These are phyloP conservation scores for Hordeum marinum DNA, from an alignment of 176 grass and related monocot species.

Conservation along the genomic window DNA sequence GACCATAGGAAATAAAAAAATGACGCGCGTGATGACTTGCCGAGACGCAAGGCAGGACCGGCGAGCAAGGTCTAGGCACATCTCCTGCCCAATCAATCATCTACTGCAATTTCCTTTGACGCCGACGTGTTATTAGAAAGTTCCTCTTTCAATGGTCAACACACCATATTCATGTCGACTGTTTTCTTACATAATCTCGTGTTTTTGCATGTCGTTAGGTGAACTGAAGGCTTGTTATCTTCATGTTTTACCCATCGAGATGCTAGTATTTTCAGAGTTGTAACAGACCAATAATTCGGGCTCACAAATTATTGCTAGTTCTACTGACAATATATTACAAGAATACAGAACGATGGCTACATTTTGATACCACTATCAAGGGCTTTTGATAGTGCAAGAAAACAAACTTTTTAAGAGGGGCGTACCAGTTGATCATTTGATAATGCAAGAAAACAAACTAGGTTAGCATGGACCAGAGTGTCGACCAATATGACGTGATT, in stretches of 20 bases:
- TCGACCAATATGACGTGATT: not conserved
- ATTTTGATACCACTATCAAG: too few relatives aligned
- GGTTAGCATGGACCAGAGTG: not conserved
- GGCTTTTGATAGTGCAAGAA: not conserved
- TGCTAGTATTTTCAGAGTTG: not conserved
- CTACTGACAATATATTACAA: not conserved
- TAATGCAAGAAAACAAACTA: not conserved
- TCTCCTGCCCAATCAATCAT: not conserved
- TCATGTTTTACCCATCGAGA: not conserved
- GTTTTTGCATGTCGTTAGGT: too few relatives aligned
- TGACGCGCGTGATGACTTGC: not conserved
- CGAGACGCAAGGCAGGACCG: not conserved
- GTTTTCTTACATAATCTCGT: too few relatives aligned
- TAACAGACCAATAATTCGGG: not conserved
- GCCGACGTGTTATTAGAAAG: not conserved
- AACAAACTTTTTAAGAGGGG: not conserved
- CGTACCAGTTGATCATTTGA: not conserved
- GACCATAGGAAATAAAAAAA: too few relatives aligned
- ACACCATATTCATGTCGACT: not conserved
- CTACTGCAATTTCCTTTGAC: not conserved
- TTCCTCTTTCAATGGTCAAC: not conserved
- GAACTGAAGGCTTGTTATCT: too few relatives aligned
- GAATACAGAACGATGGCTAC: too few relatives aligned
- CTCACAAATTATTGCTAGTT: not conserved
- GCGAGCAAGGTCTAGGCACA: not conserved